Evolutionary conservation across 2,329 filamentous ascomycete species (phyloP), one percentile per base, ranked within the genome.

Genomic region (Xylariaceae sp.): DNA sequence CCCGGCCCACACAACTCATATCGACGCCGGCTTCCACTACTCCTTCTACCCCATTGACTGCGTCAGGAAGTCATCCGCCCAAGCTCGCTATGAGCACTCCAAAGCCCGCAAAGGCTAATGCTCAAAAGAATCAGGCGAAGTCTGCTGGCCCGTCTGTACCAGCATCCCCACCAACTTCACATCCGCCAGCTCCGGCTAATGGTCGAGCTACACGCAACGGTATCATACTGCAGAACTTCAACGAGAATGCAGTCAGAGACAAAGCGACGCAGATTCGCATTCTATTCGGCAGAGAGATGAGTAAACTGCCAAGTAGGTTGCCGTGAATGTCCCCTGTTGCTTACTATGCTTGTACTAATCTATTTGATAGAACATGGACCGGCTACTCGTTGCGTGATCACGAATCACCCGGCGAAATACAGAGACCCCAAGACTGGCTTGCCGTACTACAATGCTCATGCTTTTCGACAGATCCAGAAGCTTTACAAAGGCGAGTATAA

Each of bases 391-490:
- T 99, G 94, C 73, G 88, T 87, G 53, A 92, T 97, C 70, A 97
- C 91, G 1, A 88, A 88, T 68, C 83, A 87, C 56, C 84, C 87
- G 3, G 94, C 93, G 10, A 85, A 85, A 57, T 97, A 95, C 73
- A 84, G 87, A 23, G 94, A 99, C 72, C 90, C 92, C 0, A 82
- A 84, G 66, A 97, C 93, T 0, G 89, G 90, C 0, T 80, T 97
- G 13, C 85, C 87, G 0, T 99, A 93, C 74, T 82, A 85, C 64
- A 93, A 93, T 71, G 78, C 85, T 49, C 83, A 87, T 63, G 92
- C 92, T 0, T 97, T 92, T 75, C 85, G 85, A 67, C 87, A 95
- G 72, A 88, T 97, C 51, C 88, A 90, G 68, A 84, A 87, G 57
- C 80, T 96, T 11, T 76, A 84, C 55, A 82, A 79, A 1, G 88